Conservation (phyloP, 2,329 filamentous ascomycete genomes). For the Bipolaris bicolor region DNA sequence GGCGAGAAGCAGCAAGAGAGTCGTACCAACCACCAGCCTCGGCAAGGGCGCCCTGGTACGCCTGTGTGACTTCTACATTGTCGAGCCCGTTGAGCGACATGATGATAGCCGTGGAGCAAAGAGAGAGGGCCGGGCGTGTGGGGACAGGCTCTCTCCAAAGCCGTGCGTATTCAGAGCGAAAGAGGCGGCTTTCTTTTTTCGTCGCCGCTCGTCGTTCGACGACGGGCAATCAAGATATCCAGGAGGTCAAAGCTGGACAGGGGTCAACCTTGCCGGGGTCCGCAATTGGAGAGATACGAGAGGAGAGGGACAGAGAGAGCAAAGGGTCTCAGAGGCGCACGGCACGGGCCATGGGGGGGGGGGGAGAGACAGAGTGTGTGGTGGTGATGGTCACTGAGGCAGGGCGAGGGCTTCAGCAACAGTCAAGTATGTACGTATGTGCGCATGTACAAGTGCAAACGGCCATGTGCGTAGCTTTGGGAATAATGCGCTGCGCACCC, state of each 20-base stretch:
- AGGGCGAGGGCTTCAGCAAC: conserved; percentile 5
- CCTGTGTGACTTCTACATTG: conserved; percentile 78
- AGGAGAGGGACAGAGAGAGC: not conserved
- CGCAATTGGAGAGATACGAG: not conserved
- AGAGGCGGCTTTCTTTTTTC: not conserved
- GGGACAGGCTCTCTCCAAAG: conserved; percentile 15
- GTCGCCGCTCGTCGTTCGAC: conserved; percentile 10
- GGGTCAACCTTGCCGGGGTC: conserved; percentile 11
- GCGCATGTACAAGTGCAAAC: not conserved
- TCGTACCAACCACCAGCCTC: conserved; percentile 95
- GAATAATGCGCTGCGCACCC: conserved; percentile 17
- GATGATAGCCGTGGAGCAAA: conserved; percentile 17
- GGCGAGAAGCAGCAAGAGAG: conserved; percentile 8
- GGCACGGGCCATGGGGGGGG: conserved; percentile 18
- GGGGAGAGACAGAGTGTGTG: no score
- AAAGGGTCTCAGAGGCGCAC: conserved; percentile 17
- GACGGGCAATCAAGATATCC: conserved; percentile 7
- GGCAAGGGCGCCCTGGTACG: conserved; percentile 76
- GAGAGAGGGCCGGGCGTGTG: conserved; percentile 11
- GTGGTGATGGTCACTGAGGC: conserved; percentile 12
- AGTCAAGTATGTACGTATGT: not conserved
- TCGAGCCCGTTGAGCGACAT: conserved; percentile 99
- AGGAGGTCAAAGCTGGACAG: conserved; percentile 16
- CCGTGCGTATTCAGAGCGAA: conserved; percentile 17
- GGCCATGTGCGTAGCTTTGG: not conserved